Percentiles rank a stretch among this genome's conserved stretches.
Conservation (phyloP, 805 yeast species). For the Yarrowia phangngaensis region DNA sequence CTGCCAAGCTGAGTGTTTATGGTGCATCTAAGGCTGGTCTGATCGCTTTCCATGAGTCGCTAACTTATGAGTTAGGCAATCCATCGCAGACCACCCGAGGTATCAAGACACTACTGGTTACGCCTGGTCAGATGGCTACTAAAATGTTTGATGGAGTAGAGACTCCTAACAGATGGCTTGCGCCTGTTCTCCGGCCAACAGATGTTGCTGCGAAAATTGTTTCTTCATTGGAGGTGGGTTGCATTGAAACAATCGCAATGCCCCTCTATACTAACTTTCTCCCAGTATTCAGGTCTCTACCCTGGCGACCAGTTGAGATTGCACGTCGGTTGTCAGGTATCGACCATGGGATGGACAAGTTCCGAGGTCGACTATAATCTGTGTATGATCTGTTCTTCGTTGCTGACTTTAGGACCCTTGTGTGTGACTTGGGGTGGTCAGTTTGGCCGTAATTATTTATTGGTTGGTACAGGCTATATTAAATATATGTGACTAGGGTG, state of each 20-base stretch:
- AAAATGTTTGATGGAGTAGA: conserved; percentile 65
- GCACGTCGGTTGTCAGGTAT: conserved; percentile 62
- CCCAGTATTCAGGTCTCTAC: conserved; percentile 66
- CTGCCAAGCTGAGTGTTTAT: conserved; percentile 71
- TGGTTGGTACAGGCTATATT: conserved; percentile 18
- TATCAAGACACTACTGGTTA: conserved; percentile 67
- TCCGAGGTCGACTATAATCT: conserved; percentile 19
- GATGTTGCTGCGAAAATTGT: conserved; percentile 60
- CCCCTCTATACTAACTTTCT: conserved; percentile 76
- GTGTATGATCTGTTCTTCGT: conserved; percentile 12
- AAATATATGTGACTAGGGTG: conserved; percentile 25
- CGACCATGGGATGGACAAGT: conserved; percentile 43
- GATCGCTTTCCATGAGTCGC: conserved; percentile 77
- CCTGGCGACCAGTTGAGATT: conserved; percentile 62
- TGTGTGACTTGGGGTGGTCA: conserved; percentile 22
- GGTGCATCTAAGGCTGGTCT: conserved; percentile 90
- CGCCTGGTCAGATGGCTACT: conserved; percentile 86
- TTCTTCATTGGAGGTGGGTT: conserved; percentile 55
- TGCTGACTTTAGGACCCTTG: too few relatives aligned
- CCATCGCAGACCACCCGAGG: conserved; percentile 41
- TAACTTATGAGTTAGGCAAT: conserved; percentile 64
- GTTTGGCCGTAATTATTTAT: conserved; percentile 19
- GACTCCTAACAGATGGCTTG: conserved; percentile 71
- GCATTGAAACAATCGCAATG: conserved; percentile 61
- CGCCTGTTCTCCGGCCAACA: conserved; percentile 74